Percentiles rank a stretch among this genome's conserved stretches.
phyloP scores from a whole-genome alignment of 108 stramenopile species.

The Pseudonitzschia multiseries region DNA sequence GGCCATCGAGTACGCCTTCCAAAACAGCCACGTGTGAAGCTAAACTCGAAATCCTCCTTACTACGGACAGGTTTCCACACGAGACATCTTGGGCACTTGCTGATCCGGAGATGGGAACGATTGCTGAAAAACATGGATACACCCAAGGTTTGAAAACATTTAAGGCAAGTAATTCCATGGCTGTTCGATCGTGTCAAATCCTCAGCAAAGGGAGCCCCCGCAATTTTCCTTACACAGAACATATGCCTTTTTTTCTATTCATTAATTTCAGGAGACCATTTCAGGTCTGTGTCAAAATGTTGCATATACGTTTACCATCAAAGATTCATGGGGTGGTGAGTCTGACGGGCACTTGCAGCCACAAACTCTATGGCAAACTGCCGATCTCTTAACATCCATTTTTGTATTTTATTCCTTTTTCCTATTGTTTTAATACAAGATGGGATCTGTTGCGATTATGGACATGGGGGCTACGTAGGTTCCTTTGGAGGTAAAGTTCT shows the following conservation, averaged over 20 bases:
- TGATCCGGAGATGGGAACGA: background rate
- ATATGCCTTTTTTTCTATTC: background rate
- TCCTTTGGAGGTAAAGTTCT: constrained; percentile 29
- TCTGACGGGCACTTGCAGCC: background rate
- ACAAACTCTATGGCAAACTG: no score
- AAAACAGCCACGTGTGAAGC: background rate
- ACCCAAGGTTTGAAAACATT: background rate
- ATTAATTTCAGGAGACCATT: background rate
- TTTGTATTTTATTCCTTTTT: background rate
- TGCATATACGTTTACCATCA: background rate
- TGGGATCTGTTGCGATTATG: constrained; percentile 29
- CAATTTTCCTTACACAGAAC: background rate
- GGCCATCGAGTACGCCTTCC: no score
- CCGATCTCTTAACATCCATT: no score
- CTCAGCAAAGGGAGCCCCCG: no score
- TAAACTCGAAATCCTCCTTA: background rate
- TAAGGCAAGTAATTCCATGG: background rate
- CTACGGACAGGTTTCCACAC: background rate
- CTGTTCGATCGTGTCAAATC: no score
- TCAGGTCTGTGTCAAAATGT: background rate
- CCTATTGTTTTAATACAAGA: background rate
- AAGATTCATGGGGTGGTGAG: background rate
- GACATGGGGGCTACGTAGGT: constrained; percentile 41
- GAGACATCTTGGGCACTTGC: background rate
- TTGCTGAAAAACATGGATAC: background rate